Conservation (phyloP, 352 stramenopile species). For the Saprolegnia parasitica region DNA sequence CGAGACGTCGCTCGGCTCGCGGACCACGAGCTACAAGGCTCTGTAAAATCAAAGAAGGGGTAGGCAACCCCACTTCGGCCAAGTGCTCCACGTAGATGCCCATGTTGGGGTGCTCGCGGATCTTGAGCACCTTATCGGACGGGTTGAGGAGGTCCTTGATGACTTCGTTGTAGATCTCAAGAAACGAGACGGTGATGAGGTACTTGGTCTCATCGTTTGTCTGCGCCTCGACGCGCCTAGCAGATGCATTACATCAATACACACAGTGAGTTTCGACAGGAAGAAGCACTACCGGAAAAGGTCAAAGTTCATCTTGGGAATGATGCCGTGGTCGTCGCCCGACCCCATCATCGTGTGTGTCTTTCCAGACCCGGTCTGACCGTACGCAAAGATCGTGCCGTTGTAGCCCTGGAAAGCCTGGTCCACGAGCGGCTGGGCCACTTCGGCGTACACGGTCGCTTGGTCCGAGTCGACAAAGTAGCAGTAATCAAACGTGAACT, state of each 20-base stretch:
- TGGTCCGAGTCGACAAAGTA: slow-evolving; percentile 92
- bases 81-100: slow-evolving; percentile 92
- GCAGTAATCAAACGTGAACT: slow-evolving; percentile 96
- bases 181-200: slow-evolving; percentile 91
- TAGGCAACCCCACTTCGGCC: slow-evolving; percentile 39
- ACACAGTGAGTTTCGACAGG: slow-evolving; percentile 74
- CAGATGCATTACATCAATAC: not conserved
- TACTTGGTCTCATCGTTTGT: slow-evolving; percentile 80
- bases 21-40: slow-evolving; percentile 49
- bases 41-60: not conserved
- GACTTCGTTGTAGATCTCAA: slow-evolving; percentile 99
- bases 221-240: slow-evolving; percentile 31
- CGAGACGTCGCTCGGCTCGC: slow-evolving; percentile 67
- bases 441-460: slow-evolving; percentile 90
- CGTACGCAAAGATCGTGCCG: slow-evolving; percentile 95
- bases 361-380: slow-evolving; percentile 83
- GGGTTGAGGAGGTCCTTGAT: slow-evolving; percentile 94
- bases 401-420: slow-evolving; percentile 94
- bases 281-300: slow-evolving; percentile 95
- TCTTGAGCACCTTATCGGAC: slow-evolving; percentile 87
- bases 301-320: slow-evolving; percentile 90
- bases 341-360: slow-evolving; percentile 90
- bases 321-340: slow-evolving; percentile 88
- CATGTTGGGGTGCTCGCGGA: slow-evolving; percentile 89
- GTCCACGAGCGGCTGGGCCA: slow-evolving; percentile 75